A percentile compares a stretch with the other conserved stretches of the same genome.
phyloP scores from a whole-genome alignment of 78 protist species.

The Guillardia theta region DNA sequence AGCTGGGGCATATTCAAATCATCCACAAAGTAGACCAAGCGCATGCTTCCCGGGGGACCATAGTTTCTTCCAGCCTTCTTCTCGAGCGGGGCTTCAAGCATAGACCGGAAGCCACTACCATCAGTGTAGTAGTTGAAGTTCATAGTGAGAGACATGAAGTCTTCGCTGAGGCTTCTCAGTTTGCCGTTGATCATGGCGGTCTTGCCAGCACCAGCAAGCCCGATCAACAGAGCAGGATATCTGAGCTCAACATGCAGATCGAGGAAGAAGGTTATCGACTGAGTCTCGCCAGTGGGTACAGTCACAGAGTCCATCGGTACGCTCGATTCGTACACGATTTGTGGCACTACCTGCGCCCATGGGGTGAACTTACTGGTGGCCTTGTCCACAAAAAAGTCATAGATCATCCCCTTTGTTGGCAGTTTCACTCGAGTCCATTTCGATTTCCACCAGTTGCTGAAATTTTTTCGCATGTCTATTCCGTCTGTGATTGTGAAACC shows the following conservation, averaged over 20 bases:
- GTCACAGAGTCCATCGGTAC: constrained; percentile 15
- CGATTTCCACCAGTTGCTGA: constrained; percentile 67
- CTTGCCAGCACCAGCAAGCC: constrained; percentile 75
- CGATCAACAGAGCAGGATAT: constrained; percentile 53
- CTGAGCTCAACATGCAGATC: constrained; percentile 19
- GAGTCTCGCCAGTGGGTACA: constrained; percentile 48
- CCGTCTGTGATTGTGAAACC: constrained; percentile 42
- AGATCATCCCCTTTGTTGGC: constrained; percentile 58
- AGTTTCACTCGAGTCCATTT: constrained; percentile 60
- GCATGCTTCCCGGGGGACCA: constrained; percentile 63
- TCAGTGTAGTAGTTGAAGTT: constrained; percentile 71
- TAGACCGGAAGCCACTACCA: not conserved
- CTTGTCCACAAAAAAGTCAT: constrained; percentile 52
- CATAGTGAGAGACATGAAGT: not conserved
- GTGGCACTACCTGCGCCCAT: constrained; percentile 59
- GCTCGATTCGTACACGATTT: constrained; percentile 41
- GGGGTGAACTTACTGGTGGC: constrained; percentile 36
- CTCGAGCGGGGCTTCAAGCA: constrained; percentile 61
- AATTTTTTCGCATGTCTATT: constrained; percentile 62
- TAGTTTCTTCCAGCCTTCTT: constrained; percentile 54
- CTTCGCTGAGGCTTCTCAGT: constrained; percentile 44
- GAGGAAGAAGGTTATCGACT: constrained; percentile 39
- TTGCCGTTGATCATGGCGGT: constrained; percentile 53
- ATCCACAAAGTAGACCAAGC: constrained; percentile 70
- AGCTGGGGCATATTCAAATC: constrained; percentile 69